Evolutionary conservation across 2,329 filamentous ascomycete species (phyloP).

Genomic region (Botryosphaeria dothidea): DNA sequence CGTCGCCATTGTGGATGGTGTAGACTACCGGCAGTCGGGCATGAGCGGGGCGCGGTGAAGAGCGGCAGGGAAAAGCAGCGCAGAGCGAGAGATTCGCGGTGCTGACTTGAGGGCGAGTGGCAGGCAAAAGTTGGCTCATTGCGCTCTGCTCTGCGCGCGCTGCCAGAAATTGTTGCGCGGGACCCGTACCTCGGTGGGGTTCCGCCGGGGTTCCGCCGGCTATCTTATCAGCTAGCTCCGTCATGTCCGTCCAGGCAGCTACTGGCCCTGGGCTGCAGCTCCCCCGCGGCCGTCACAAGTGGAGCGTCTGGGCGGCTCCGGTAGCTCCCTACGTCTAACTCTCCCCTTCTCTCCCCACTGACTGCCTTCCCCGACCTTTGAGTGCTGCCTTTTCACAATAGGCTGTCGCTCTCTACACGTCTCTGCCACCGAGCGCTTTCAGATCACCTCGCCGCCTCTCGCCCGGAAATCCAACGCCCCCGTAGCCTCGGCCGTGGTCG

Average conservation of each 20-base stretch:
- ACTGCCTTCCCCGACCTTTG: background rate
- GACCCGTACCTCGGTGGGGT: background rate
- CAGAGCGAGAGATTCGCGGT: background rate
- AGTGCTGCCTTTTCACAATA: background rate
- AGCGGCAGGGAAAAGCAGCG: background rate
- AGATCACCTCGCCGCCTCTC: background rate
- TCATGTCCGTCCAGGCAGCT: background rate
- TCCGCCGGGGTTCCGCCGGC: background rate
- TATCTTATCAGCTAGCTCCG: conserved; percentile 15
- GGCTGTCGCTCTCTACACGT: background rate
- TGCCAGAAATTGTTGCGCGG: conserved; percentile 11
- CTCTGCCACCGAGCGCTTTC: background rate
- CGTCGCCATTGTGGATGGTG: conserved; percentile 10
- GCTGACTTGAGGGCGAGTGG: background rate
- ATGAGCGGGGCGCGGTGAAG: background rate
- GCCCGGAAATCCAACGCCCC: background rate
- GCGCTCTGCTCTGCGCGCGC: background rate
- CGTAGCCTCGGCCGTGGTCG: conserved; percentile 10
- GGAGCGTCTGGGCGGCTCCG: background rate
- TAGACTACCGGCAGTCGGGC: conserved; percentile 17
- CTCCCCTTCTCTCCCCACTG: background rate
- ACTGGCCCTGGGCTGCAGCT: conserved; percentile 2
- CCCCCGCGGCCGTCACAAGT: conserved; percentile 9
- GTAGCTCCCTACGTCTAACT: background rate
- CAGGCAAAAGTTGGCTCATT: conserved; percentile 9